Conservation (phyloP, 371 early-diverging fungal species). For the Mortierella sp. region DNA sequence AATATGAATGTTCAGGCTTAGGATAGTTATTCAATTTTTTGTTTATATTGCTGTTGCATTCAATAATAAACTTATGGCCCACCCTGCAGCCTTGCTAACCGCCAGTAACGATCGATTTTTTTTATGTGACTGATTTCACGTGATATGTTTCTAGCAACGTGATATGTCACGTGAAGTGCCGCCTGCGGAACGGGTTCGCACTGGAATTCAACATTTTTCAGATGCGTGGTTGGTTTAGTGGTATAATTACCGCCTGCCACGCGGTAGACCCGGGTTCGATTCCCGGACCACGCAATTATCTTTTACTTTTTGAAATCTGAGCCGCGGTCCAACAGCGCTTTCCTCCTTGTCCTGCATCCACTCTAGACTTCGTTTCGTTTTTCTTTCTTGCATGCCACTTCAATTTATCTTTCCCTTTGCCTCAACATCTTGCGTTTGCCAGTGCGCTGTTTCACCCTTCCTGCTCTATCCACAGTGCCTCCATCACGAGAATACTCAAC, state of each 20-base stretch:
- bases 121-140: no score
- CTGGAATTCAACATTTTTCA: no score
- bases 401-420: background rate
- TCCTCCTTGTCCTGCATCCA: background rate
- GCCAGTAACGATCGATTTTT: no score
- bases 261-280: slow-evolving; percentile 75
- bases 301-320: slow-evolving; percentile 18
- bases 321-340: no score
- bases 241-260: slow-evolving; percentile 70
- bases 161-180: no score
- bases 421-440: background rate
- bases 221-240: slow-evolving; percentile 66
- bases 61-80: no score
- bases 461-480: background rate
- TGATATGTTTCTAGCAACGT: no score
- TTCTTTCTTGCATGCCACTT: background rate
- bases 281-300: slow-evolving; percentile 67
- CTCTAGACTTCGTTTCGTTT: background rate
- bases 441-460: background rate
- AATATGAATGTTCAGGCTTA: background rate
- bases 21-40: no score
- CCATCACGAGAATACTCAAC: slow-evolving; percentile 1
- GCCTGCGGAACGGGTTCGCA: no score
- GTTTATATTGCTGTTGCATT: no score
- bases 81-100: no score